These are phyloP conservation scores for Begonia loranthoides DNA, from an alignment of 306 rosid species.

Conservation along the genomic window DNA sequence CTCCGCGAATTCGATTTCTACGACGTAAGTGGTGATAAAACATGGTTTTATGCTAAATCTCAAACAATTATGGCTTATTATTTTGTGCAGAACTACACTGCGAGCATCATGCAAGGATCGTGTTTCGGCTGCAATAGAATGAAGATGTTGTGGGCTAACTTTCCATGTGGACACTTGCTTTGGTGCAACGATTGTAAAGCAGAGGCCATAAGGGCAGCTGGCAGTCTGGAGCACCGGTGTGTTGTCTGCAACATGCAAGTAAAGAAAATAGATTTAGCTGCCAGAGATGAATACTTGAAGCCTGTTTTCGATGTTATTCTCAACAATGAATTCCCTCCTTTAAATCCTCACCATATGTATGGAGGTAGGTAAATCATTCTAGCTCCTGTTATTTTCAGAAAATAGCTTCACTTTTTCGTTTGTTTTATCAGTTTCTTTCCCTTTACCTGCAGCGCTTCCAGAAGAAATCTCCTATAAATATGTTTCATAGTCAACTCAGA, in stretches of 20 bases:
- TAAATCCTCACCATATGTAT: conserved; percentile 1
- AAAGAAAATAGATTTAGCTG: conserved; percentile 6
- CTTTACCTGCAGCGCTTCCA: too few relatives aligned
- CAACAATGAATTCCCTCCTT: conserved; percentile 10
- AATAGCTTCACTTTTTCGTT: not conserved
- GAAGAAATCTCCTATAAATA: too few relatives aligned
- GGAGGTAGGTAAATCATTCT: conserved; percentile 7
- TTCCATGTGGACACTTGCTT: conserved; percentile 27
- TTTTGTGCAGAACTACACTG: conserved; percentile 16
- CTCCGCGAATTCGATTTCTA: conserved; percentile 27
- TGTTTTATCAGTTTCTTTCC: not conserved
- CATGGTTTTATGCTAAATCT: not conserved
- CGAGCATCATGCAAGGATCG: conserved; percentile 9
- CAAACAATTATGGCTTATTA: not conserved
- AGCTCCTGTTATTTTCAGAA: not conserved
- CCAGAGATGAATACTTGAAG: not conserved
- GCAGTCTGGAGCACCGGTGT: conserved; percentile 20
- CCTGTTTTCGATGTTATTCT: not conserved
- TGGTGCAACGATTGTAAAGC: conserved; percentile 27
- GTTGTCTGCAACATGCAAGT: conserved; percentile 24
- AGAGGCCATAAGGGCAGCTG: conserved; percentile 12
- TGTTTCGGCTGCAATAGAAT: conserved; percentile 23
- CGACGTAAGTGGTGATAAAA: conserved; percentile 11
- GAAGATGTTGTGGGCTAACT: conserved; percentile 23
- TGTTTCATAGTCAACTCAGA: too few relatives aligned